Evolutionary conservation across 768 basidiomycete genomes (phyloP).

Genomic region (Galerina sulciceps): DNA sequence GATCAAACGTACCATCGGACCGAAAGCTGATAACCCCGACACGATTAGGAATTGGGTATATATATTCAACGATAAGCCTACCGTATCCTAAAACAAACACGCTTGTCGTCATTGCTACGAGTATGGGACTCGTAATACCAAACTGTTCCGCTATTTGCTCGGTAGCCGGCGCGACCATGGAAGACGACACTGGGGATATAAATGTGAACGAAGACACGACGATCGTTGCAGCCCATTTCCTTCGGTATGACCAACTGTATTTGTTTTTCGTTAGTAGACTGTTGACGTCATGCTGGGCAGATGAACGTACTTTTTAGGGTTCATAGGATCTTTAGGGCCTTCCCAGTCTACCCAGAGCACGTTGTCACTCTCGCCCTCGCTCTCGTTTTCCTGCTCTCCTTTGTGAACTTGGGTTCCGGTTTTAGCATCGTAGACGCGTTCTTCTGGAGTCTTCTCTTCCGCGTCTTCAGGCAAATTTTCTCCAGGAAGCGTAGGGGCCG

Average conservation of each 20-base stretch:
- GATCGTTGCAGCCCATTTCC: slow-evolving; percentile 69
- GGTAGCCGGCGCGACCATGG: slow-evolving; percentile 74
- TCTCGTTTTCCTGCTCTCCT: no score
- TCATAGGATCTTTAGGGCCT: slow-evolving; percentile 58
- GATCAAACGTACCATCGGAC: slow-evolving; percentile 43
- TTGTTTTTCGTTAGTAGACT: neutral
- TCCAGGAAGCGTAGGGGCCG: no score
- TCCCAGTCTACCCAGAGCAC: slow-evolving; percentile 63
- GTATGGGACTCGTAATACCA: slow-evolving; percentile 50
- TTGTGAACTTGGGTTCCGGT: neutral
- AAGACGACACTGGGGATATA: slow-evolving; percentile 70
- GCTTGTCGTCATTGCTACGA: slow-evolving; percentile 62
- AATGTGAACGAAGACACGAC: slow-evolving; percentile 72
- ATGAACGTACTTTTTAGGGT: slow-evolving; percentile 58
- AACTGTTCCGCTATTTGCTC: slow-evolving; percentile 56
- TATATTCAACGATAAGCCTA: slow-evolving; percentile 26
- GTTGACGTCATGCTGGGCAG: neutral
- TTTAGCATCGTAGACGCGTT: no score
- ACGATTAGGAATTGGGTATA: no score
- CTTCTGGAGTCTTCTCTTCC: no score
- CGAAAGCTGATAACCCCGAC: slow-evolving; percentile 44
- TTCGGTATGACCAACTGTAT: slow-evolving; percentile 55
- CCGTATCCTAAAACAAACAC: slow-evolving; percentile 61
- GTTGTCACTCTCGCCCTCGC: slow-evolving; percentile 1
- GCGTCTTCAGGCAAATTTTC: no score